Evolutionary conservation across 148 eudicot genomes (phyloP), one percentile per base, ranked within the genome.

Genomic region (Persicaria tinctoria): DNA sequence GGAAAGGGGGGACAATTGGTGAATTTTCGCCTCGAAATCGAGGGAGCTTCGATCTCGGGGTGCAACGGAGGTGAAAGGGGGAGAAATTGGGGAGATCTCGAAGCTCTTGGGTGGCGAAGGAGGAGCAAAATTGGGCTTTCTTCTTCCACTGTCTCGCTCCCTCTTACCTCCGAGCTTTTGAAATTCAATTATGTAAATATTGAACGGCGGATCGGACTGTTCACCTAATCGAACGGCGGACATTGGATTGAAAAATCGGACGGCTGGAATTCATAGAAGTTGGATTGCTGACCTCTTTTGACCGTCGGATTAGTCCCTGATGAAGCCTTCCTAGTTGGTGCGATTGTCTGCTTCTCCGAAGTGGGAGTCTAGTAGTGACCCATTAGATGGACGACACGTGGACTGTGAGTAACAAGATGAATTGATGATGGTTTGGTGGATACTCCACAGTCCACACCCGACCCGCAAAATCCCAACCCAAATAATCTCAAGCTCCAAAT

Each of bases 121-220:
- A 62, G 69, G 66, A 45, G 56, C 32, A 72, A 54, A 51, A 64
- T 23, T 59, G 78, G 45, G 75, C 79, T 81, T 69, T 68, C 70
- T 85, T 50, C 72, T 76, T 75, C 76, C 81, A 82, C 46, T 55
- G 27, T 23, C 55, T 75, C 75, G 77, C 82, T 76, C 82, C 78
- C 82, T 79, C 82, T 79, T 78, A 74, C 53, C 73, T 78, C 83
- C 78, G 79, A 74, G 80, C 79, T 85, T 87, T 87, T 85, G 85
- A 85, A 87, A 85, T 85, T 85, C 78, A 80, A 87, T 81, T 85
- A 78, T 78, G 82, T 69, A 66, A 78, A 78, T 71, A 74, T 77
- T 78, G 75, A 73, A 85, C 83, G 84, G 84, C 75, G 13, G 86
- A 85, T 80, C 74, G 45, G 68, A 20, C 7, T 70, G 59, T 11